Evolutionary conservation across 164 flowering plant species (phyloP), one percentile per base, ranked within the genome.

Genomic region (Berberis thunbergii): DNA sequence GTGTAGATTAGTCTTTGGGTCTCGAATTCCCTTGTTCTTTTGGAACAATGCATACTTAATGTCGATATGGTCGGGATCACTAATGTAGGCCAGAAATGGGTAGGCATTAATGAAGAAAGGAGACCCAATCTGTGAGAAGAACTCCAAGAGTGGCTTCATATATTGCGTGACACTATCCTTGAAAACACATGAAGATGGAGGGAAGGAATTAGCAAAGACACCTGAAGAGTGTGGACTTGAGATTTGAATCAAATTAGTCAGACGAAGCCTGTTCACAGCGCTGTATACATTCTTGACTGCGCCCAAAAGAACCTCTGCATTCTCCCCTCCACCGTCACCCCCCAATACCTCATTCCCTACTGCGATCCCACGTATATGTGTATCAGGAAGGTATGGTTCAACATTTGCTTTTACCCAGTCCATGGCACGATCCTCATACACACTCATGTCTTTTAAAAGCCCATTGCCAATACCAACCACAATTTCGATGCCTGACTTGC

Each of bases 331-430:
- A 66, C 72, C 79, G 12, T 53, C 61, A 7, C 79, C 76, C 1
- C 89, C 93, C 52, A 91, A 72, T 3, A 88, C 65, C 77, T 91
- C 96, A 58, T 91, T 91, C 41, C 97, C 97, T 0, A 91, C 84
- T 0, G 97, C 88, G 3, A 91, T 88, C 10, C 96, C 96, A 1
- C 76, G 72, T 44, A 91, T 85, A 5, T 44, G 59, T 4, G 90
- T 87, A 2, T 80, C 84, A 0, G 94, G 94, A 45, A 81, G 78
- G 70, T 64, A 88, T 3, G 91, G 80, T 66, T 84, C 69, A 13
- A 91, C 88, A 64, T 91, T 84, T 60, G 73, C 82, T 70, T 85
- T 84, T 2, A 91, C 60, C 96, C 97, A 88, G 43, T 69, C 70
- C 74, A 85, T 67, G 59, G 96, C 96, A 2, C 75, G 72, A 60